A percentile compares a stretch with the other conserved stretches of the same genome.
Conservation (phyloP, 2,329 filamentous ascomycete genomes). For the Harringtonia aguacate region DNA sequence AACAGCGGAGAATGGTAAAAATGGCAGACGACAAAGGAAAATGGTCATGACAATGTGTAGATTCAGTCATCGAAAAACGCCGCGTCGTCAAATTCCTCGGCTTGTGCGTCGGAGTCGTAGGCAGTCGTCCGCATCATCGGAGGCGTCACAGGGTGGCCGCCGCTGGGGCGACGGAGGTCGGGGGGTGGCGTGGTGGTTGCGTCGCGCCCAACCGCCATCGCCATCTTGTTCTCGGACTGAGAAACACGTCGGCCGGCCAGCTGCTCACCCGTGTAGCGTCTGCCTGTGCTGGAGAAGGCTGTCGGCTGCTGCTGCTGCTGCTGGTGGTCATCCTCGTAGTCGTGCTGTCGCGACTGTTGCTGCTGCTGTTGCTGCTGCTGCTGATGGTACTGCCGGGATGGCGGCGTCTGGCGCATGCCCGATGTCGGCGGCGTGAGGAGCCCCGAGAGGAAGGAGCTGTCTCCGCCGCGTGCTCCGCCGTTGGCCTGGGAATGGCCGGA, state of each 20-base stretch:
- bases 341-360: background rate
- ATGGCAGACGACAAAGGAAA: constrained; percentile 1
- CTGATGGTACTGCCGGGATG: constrained; percentile 20
- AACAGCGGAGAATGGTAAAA: background rate
- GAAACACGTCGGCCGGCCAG: constrained; percentile 23
- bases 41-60: background rate
- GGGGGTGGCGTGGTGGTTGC: constrained; percentile 27
- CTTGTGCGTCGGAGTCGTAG: constrained; percentile 52
- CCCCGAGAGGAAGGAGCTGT: constrained; percentile 58
- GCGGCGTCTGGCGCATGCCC: constrained; percentile 52
- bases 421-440: constrained; percentile 85
- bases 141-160: constrained; percentile 39
- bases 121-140: constrained; percentile 48
- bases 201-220: constrained; percentile 15
- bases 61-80: constrained; percentile 42
- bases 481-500: constrained; percentile 21
- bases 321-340: background rate
- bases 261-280: constrained; percentile 43
- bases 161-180: constrained; percentile 23
- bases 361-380: background rate
- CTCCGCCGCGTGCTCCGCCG: constrained; percentile 12
- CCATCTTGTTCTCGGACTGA: constrained; percentile 27
- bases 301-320: constrained; percentile 35
- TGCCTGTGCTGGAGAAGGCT: constrained; percentile 49
- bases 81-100: constrained; percentile 48